Base-by-base conservation (phyloP, 257 asterid species). In the Ballota nigra region DNA sequence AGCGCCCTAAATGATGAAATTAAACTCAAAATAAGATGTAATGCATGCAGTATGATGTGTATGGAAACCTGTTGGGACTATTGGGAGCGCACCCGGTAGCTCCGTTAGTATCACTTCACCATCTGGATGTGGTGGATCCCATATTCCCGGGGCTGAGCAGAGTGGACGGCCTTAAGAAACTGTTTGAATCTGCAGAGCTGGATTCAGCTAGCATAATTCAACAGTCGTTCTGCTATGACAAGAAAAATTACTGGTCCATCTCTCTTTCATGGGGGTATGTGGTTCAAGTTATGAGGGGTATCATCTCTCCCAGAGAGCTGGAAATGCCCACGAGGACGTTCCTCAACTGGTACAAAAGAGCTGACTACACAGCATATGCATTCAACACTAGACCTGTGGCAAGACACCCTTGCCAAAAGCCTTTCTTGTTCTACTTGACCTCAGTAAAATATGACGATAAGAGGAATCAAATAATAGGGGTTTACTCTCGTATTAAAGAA, bases 361-460 rank as follows among this genome's bases (percentile, higher is more conserved):
- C 96, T 0, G 98, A 92, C 73, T 88, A 86, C 83, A 90, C 89
- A 0, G 97, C 91, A 1, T 90, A 88, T 59, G 88, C 97, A 15
- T 92, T 92, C 96, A 89, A 92, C 84, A 88, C 97, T 7, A 85
- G 98, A 79, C 95, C 97, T 2, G 92, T 90, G 49, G 82, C 89
- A 0, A 85, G 83, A 72, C 91, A 92, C 71, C 98, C 98, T 0
- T 92, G 98, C 69, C 96, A 89, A 79, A 89, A 90, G 76, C 98
- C 96, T 10, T 86, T 82, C 78, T 47, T 85, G 56, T 90, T 77
- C 69, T 90, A 88, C 88, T 66, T 89, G 77, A 79, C 76, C 79
- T 57, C 87, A 0, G 80, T 87, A 0, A 88, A 41, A 45, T 90
- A 82, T 61, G 95, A 92, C 24, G 78, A 70, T 12, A 78, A 68